A percentile compares a stretch with the other conserved stretches of the same genome.
Conservation (phyloP, 306 rosid genomes). For the Lathyrus oleraceus region DNA sequence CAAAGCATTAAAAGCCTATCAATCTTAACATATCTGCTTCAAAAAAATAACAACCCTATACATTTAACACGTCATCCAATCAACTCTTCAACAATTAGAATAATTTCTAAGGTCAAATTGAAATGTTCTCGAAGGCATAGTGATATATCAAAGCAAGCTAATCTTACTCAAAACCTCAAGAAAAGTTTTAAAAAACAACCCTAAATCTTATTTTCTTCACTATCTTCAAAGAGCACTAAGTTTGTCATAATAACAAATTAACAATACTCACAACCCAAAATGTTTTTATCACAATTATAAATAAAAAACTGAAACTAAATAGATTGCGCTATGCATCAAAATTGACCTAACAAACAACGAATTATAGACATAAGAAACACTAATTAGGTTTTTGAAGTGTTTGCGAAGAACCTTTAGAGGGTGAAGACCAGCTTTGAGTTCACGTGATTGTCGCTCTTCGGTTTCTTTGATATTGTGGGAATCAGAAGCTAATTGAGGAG, state of each 20-base stretch:
- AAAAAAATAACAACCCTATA: not conserved
- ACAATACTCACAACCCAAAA: not conserved
- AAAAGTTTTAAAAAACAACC: not conserved
- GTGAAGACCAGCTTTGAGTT: slow-evolving; percentile 52
- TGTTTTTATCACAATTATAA: not conserved
- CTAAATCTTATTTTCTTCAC: not conserved
- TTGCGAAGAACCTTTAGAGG: slow-evolving; percentile 42
- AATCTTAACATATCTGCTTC: slow-evolving; percentile 2
- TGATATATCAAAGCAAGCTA: slow-evolving; percentile 20
- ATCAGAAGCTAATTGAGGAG: slow-evolving; percentile 39
- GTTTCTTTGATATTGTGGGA: slow-evolving; percentile 37
- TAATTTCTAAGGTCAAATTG: not conserved
- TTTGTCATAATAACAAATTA: not conserved
- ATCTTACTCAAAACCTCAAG: not conserved
- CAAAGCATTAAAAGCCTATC: slow-evolving; percentile 6
- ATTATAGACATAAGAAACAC: not conserved
- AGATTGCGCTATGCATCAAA: not conserved
- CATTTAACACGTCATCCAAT: not conserved
- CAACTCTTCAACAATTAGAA: slow-evolving; percentile 15
- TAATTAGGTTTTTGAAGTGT: not conserved
- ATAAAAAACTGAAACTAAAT: not conserved
- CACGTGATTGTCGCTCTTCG: slow-evolving; percentile 49
- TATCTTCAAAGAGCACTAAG: not conserved
- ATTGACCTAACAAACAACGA: not conserved
- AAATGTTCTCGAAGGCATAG: not conserved